Evolutionary conservation across 139 green algal genomes (phyloP), one percentile per base, ranked within the genome.

Genomic region (Yamagishiella unicocca): DNA sequence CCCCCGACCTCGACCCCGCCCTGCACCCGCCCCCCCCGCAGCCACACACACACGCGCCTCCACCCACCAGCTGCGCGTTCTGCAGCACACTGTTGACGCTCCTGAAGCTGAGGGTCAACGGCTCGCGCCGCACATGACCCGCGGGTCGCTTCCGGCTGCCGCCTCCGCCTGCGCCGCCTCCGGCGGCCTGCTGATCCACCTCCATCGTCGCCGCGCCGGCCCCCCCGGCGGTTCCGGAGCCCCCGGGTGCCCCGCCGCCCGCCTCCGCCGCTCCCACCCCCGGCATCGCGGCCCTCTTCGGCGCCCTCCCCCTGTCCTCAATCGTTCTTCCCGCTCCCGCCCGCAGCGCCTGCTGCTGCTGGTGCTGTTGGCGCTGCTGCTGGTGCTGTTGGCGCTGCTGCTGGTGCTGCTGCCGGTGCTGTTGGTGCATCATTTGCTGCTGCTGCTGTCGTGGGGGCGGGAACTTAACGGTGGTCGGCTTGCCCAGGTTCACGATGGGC

Each of bases 401-500:
- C n/a, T n/a, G n/a, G n/a, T n/a, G 12, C 62, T 46, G 77, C 77
- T 22, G 33, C 50, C 21, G 46, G n/a, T 35, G 61, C 66, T 61
- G 50, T 62, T 43, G 0, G 22, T 17, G 80, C 35, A 33, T 12
- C 27, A 42, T 31, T n/a, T 58, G 19, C 42, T 5, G 80, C 40
- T 5, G 45, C 73, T 24, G 24, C 45, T 45, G 73, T 29, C 45
- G 29, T 29, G 43, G 27, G 14, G 73, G 29, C 73, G 73, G 45
- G 72, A 96, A 96, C 0, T 42, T 38, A 9, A 93, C 95, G 0
- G 81, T 42, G 12, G 85, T 91, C 54, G 70, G 12, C 40, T 62
- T 80, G 45, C 94, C 91, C 43, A 98, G 85, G 90, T 96, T 97
- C 10, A 94, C 89, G 45, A 99, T 97, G 29, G 96, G 94, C 1